Evolutionary conservation across 441 rosid species (phyloP), one percentile per base, ranked within the genome.

Genomic region (Erodium moschatum): DNA sequence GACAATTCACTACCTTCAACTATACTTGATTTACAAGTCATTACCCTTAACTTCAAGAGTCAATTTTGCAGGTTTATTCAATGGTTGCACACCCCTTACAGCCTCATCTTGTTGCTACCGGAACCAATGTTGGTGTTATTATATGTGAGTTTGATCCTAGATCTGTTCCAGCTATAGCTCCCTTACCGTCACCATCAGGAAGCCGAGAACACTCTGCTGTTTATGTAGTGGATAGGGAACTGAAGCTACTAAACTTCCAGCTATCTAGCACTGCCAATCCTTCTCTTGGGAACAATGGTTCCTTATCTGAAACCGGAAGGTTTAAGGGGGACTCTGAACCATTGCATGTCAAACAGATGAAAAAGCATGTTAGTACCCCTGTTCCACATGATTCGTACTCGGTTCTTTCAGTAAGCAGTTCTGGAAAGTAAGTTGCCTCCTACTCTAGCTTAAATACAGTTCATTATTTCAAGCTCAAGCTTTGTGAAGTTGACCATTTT

Each of bases 301-400:
- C 97, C 66, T 78, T 87, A 73, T 84, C 96, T 68, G 97, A 91
- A 75, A 72, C 89, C 61, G 97, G 96, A 81, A 79, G 82, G 83
- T 75, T 83, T 75, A 89, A 78, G 85, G 97, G 96, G 64, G 99
- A 88, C 69, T 75, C 84, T 70, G 97, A 94, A 75, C 75, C 85
- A 70, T 77, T 94, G 65, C 87, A 82, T 70, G 89, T 91, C 75
- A 94, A 87, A 84, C 99, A 89, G 86, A 81, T 79, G 70, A 94
- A 87, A 80, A 91, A 84, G 86, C 92, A 89, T 76, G 87, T 89
- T 42, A 89, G 92, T 74, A 92, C 97, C 16, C 90, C 97, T 71
- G 97, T 89, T 85, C 97, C 94, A 18, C 92, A 91, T 76, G 99
- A 94, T 86, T 91, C 97, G 61, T 88, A 94, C 83, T 89, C 99